These are phyloP conservation scores for Cryptococcus sp. DNA, from an alignment of 1,284 basidiomycete genomes.

Conservation along the genomic window DNA sequence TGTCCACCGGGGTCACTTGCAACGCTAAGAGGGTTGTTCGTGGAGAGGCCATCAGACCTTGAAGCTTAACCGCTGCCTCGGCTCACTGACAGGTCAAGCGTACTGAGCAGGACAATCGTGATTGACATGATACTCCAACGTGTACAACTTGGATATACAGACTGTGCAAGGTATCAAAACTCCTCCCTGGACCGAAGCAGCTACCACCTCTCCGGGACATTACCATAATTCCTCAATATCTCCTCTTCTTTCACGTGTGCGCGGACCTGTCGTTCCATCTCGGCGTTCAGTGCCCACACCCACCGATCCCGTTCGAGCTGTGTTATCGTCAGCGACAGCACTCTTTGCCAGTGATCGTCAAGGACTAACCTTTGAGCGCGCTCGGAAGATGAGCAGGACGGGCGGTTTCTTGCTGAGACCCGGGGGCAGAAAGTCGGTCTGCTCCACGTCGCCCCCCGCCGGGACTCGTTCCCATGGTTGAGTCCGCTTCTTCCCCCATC, in stretches of 20 bases:
- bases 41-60: too few relatives aligned
- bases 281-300: slow-evolving; percentile 52
- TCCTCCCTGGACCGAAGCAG: too few relatives aligned
- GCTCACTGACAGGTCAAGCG: too few relatives aligned
- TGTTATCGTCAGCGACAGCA: not conserved
- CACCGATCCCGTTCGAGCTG: slow-evolving; percentile 54
- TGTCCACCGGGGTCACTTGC: too few relatives aligned
- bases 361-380: slow-evolving; percentile 49
- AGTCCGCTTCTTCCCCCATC: slow-evolving; percentile 26
- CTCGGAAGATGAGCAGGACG: slow-evolving; percentile 43
- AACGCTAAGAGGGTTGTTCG: too few relatives aligned
- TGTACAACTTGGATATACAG: not conserved
- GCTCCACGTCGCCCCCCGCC: slow-evolving; percentile 8
- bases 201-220: slow-evolving; percentile 27
- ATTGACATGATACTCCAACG: not conserved
- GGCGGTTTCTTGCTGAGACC: slow-evolving; percentile 31
- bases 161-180: not conserved
- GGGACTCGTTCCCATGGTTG: slow-evolving; percentile 37
- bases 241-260: slow-evolving; percentile 35
- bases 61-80: too few relatives aligned
- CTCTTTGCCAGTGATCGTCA: not conserved
- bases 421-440: slow-evolving; percentile 26
- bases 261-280: slow-evolving; percentile 49
- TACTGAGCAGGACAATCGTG: too few relatives aligned
- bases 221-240: slow-evolving; percentile 34